Percentiles rank a stretch among this genome's conserved stretches.
phyloP scores from a whole-genome alignment of 495 filamentous ascomycete species.

The Penicillium odoratum region DNA sequence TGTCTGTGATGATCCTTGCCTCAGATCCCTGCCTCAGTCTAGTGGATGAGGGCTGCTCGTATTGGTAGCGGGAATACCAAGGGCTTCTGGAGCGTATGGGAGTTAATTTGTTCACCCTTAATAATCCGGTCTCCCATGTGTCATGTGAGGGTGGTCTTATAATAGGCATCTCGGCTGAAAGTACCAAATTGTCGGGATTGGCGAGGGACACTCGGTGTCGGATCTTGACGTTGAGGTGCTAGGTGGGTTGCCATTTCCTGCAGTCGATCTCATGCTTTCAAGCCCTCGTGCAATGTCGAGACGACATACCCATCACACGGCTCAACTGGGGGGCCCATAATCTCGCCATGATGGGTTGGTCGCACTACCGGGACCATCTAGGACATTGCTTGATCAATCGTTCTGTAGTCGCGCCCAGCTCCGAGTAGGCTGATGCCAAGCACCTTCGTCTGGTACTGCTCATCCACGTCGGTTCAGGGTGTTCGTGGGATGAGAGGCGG shows the following conservation, averaged over 20 bases:
- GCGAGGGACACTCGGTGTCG: neutral
- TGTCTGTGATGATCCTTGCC: neutral
- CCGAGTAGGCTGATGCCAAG: neutral
- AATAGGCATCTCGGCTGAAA: neutral
- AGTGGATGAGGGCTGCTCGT: neutral
- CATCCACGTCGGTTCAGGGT: neutral
- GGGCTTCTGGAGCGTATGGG: neutral
- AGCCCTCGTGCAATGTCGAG: neutral
- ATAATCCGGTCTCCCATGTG: neutral
- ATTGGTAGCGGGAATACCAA: neutral
- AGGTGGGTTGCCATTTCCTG: neutral
- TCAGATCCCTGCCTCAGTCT: neutral
- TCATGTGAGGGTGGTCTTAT: neutral
- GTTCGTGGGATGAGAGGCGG: too few relatives aligned
- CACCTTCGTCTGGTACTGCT: neutral
- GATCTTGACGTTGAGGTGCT: neutral
- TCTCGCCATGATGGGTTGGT: slow-evolving; percentile 2
- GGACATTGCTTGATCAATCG: neutral
- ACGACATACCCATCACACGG: neutral
- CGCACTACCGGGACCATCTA: slow-evolving; percentile 1
- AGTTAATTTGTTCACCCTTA: too few relatives aligned
- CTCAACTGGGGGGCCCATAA: neutral
- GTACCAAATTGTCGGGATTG: neutral
- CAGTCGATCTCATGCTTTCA: neutral
- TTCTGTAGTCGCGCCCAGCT: slow-evolving; percentile 3